Evolutionary conservation across 2,329 filamentous ascomycete genomes (phyloP), one percentile per base, ranked within the genome.

Genomic region (Thermomyces lanuginosus): DNA sequence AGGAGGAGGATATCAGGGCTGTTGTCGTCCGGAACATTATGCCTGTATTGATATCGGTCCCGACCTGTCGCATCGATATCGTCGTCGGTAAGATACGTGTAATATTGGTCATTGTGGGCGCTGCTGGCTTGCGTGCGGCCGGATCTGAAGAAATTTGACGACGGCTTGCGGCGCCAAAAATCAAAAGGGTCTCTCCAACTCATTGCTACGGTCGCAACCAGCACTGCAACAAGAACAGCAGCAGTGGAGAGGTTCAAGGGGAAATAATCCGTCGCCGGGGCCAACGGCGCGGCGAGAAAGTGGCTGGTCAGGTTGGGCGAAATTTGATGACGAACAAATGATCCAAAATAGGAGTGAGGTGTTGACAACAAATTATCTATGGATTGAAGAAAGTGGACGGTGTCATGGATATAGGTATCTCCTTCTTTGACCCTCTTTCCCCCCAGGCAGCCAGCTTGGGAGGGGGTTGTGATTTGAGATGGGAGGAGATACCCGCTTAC

Each of bases 1-100:
- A 62, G 45, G 16, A 53, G 39, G 22, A 63, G 45, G 18, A 54
- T 46, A 40, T 63, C 59, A 1, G 59, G 59, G 14, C 44, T 48
- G 14, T 41, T 35, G 4, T 55, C 50, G 28, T 22, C 28, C n/a
- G 21, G n/a, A n/a, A n/a, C n/a, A n/a, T n/a, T n/a, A n/a, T n/a
- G n/a, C n/a, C 19, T 11, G 21, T 8, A 22, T 14, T 15, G 10
- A 16, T 24, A 24, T 11, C 23, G 20, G 12, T 22, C 29, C 34
- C 22, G 37, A 23, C 42, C 34, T 4, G 39, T 38, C 14, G 46
- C 40, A 10, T 44, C 48, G 19, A 51, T 46, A 12, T 53, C 48
- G 21, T 47, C 48, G 3, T 42, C 40, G n/a, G 43, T 46, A 26
- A 57, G 42, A 31, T 58, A 58, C 25, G 43, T 45, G 34, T 46